Percentiles rank a stretch among this genome's conserved stretches.
Conservation (phyloP, 345 rosid genomes). For the Brassica juncea region DNA sequence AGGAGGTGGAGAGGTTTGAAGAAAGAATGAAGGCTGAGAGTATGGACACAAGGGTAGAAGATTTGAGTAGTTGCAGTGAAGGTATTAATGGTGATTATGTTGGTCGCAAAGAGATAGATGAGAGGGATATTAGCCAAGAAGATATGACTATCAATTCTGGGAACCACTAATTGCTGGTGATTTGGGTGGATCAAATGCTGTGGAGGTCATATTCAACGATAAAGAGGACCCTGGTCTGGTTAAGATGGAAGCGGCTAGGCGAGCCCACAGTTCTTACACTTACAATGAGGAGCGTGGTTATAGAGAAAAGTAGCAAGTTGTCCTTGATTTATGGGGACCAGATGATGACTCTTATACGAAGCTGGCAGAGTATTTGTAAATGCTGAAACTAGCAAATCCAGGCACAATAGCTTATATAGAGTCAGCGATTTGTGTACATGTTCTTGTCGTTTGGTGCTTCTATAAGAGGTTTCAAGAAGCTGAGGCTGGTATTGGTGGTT, state of each 20-base stretch:
- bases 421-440: background rate
- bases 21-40: background rate
- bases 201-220: background rate
- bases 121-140: background rate
- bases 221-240: background rate
- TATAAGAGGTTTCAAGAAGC: background rate
- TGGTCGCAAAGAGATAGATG: too few relatives aligned
- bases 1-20: too few relatives aligned
- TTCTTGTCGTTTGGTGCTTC: background rate
- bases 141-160: background rate
- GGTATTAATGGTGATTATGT: too few relatives aligned
- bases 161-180: background rate
- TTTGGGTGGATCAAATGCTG: too few relatives aligned
- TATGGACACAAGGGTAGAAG: background rate
- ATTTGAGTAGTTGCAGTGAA: too few relatives aligned
- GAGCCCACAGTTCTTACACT: background rate
- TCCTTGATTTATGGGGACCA: background rate
- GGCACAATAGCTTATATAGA: background rate
- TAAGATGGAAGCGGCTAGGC: background rate
- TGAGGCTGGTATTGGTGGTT: background rate
- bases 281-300: too few relatives aligned
- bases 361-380: background rate
- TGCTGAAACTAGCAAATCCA: background rate
- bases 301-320: background rate
- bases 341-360: background rate